Base-by-base conservation (phyloP, 768 basidiomycete genomes). In the Phylloporus scabripes region DNA sequence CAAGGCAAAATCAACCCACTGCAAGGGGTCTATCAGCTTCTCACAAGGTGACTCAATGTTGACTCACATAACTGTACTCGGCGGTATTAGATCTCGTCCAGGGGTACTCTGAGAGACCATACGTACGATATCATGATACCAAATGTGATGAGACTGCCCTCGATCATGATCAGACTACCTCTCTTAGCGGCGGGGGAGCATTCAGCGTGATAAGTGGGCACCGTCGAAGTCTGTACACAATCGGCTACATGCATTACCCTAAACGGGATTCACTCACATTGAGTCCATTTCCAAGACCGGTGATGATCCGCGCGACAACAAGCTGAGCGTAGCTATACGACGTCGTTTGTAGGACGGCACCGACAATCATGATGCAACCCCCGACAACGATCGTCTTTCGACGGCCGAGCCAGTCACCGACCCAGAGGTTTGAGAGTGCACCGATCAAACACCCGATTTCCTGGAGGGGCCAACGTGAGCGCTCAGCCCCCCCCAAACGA, bases 1-100 rank as follows among this genome's bases (percentile, higher is more conserved):
- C 77, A 81, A 64, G 18, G 78, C 81, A 46, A 84, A 81, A 57
- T 82, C 81, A 53, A 83, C 69, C 82, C 83, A 83, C 77, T 80
- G 41, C 6, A 49, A 23, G 14, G 42, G 4, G 48, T 18, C 14
- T 17, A 38, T 63, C 7, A 60, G 39, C 38, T 12, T 11, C 42
- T 36, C 12, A 6, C 18, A 9, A 29, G 24, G 41, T 26, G 4
- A 3, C 18, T 9, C 32, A 15, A 28, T 7, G 14, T 46, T 26
- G 14, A 28, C 60, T 60, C 52, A 63, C 61, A 51, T 61, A 61
- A 20, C 61, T 63, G n/a, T 12, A 21, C 9, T 2, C 8, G 7
- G 46, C 31, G 5, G 9, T 14, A 2, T 60, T 46, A 57, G 28
- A 32, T 3, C 11, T n/a, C 33, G 39, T 17, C 18, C 20, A 42